Percentiles rank a stretch among this genome's conserved stretches.
Evolutionary conservation across 257 asterid species (phyloP).

Genomic region (Solanum gandarillasii): DNA sequence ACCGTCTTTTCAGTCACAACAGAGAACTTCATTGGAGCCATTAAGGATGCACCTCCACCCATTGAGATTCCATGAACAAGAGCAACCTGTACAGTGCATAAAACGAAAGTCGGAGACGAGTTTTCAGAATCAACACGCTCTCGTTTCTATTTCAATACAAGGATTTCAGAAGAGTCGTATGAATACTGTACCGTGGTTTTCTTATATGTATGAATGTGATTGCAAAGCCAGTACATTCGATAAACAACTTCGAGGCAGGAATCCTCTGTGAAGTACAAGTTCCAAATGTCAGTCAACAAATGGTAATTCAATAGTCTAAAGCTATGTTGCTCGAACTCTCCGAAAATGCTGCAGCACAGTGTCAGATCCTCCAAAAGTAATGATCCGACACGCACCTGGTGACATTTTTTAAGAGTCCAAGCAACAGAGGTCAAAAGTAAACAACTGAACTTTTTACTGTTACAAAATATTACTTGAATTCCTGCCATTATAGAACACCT

Average conservation of each 20-base stretch:
- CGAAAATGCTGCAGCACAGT: background rate
- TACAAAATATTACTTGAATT: conserved; percentile 34
- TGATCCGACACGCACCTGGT: background rate
- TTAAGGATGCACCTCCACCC: conserved; percentile 98
- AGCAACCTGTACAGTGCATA: conserved; percentile 45
- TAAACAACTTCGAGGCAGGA: conserved; percentile 77
- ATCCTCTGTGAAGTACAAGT: conserved; percentile 39
- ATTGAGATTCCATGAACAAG: conserved; percentile 83
- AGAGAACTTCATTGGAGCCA: conserved; percentile 88
- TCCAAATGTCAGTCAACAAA: conserved; percentile 7
- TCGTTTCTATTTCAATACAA: background rate
- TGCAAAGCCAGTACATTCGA: conserved; percentile 94
- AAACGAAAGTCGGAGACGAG: background rate
- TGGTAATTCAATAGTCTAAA: background rate
- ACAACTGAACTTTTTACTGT: background rate
- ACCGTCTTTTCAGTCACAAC: conserved; percentile 92
- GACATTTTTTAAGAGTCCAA: background rate
- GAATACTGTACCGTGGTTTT: conserved; percentile 49
- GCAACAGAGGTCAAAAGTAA: background rate
- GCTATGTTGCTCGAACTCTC: background rate
- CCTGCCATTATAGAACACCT: conserved; percentile 81
- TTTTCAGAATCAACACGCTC: background rate
- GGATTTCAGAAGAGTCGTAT: background rate
- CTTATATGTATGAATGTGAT: conserved; percentile 80
- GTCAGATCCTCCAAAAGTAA: background rate